Conservation (phyloP, 2,329 filamentous ascomycete species). For the Cladophialophora bantiana region DNA sequence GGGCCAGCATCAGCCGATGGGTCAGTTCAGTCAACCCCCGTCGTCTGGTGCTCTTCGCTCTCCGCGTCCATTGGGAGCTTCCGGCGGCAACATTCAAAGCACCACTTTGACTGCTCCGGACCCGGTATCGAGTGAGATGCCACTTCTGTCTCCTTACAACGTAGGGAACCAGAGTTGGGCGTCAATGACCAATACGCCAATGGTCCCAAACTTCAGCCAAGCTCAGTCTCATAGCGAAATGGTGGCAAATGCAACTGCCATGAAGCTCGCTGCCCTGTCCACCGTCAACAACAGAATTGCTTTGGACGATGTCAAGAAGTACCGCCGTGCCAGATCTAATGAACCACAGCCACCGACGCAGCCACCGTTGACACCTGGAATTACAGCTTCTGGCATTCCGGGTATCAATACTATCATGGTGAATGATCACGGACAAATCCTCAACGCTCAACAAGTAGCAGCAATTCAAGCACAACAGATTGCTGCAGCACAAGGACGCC, state of each 20-base stretch:
- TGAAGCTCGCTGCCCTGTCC: constrained; percentile 96
- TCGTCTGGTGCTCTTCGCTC: constrained; percentile 77
- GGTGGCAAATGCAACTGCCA: constrained; percentile 97
- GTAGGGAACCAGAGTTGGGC: constrained; percentile 92
- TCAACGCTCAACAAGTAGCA: constrained; percentile 84
- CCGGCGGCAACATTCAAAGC: constrained; percentile 75
- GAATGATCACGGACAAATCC: constrained; percentile 87
- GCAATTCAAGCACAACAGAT: constrained; percentile 75
- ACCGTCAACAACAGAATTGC: constrained; percentile 99
- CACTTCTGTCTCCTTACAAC: constrained; percentile 80
- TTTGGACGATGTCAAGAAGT: constrained; percentile 95
- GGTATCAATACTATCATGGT: constrained; percentile 88
- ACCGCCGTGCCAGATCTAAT: constrained; percentile 88
- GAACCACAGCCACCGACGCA: constrained; percentile 67
- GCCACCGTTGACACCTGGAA: constrained; percentile 70
- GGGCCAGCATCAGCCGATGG: constrained; percentile 68
- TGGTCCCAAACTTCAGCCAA: constrained; percentile 83
- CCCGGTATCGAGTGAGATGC: constrained; percentile 72
- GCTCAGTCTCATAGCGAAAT: constrained; percentile 83
- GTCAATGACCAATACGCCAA: constrained; percentile 96
- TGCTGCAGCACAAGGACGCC: constrained; percentile 66
- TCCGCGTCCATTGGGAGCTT: constrained; percentile 72
- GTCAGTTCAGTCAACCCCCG: constrained; percentile 87
- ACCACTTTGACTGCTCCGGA: constrained; percentile 80
- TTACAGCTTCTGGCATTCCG: constrained; percentile 68